Base-by-base conservation (phyloP, 768 basidiomycete genomes). In the Porpolomopsis calyptriformis region DNA sequence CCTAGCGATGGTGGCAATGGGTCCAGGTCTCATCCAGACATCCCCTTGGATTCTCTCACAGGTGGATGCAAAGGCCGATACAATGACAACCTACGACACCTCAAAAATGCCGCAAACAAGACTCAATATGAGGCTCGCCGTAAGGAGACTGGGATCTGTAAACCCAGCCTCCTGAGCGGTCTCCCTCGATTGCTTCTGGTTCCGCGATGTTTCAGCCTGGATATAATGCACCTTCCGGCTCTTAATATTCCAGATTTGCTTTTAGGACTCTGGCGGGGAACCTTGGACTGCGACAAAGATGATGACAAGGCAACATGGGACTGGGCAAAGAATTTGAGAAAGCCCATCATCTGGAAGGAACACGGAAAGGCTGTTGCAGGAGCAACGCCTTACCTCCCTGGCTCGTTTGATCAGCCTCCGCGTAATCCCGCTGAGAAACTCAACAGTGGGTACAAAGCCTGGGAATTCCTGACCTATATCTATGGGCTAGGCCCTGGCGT, bases 161-260 rank as follows among this genome's bases (percentile, higher is more conserved):
- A 60, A 40, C 61, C 63, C 0, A 55, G 49, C 3, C 46, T 67
- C 8, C 51, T 67, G 10, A 49, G 52, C 12, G 60, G 62, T 0
- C 53, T 69, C 6, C 2, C 24, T 0, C 40, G 44, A 0, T 14
- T 10, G 0, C 50, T 64, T 6, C 49, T 53, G 1, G 14, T 63
- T 7, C 63, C 62, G 1, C n/a, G 47, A 0, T 52, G 49, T 8
- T 64, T 60, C 49, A 46, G 49, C 0, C 50, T 52, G 0, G 62
- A 69, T 44, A 16, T 60, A 4, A 69, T 69, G 63, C 60, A 65
- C 40, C 48, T 56, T 1, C 27, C 50, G 2, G 43, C 43, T 0
- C 40, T 58, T 0, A 68, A 67, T 25, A 19, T 53, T 4, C 27
- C 49, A 1, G 55, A 58, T 14, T 47, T 55, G 19, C 31, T 48